phyloP scores from a whole-genome alignment of 805 yeast genomes.

The Schwanniomyces sp. region DNA sequence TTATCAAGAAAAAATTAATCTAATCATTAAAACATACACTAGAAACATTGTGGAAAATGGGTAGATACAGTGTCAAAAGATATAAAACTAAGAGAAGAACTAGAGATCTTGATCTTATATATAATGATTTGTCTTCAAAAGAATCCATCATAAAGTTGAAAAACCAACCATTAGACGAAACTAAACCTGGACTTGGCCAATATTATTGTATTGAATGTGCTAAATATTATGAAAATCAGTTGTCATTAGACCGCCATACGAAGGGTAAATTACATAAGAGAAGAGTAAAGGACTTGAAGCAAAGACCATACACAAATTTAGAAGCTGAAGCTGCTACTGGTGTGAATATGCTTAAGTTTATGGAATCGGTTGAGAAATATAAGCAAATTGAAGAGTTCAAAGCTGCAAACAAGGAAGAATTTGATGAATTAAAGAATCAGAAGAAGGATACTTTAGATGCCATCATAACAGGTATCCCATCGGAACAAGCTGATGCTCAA shows the following conservation, averaged over 20 bases:
- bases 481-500: conserved; percentile 16
- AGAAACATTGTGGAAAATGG: conserved; percentile 50
- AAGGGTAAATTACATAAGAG: conserved; percentile 83
- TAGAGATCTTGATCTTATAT: conserved; percentile 80
- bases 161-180: conserved; percentile 86
- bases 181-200: conserved; percentile 92
- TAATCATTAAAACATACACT: not conserved
- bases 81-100: conserved; percentile 89
- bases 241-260: conserved; percentile 69
- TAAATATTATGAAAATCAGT: conserved; percentile 79
- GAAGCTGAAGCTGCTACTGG: conserved; percentile 95
- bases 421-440: conserved; percentile 31
- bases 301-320: conserved; percentile 80
- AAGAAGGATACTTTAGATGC: conserved; percentile 41
- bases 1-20: not conserved
- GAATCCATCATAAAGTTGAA: conserved; percentile 65
- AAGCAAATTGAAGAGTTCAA: conserved; percentile 43
- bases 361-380: conserved; percentile 61
- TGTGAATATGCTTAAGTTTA: conserved; percentile 63
- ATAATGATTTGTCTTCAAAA: conserved; percentile 66
- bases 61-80: conserved; percentile 80
- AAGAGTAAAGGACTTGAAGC: conserved; percentile 71
- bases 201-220: conserved; percentile 94
- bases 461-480: conserved; percentile 28
- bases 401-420: conserved; percentile 45